A percentile compares a stretch with the other conserved stretches of the same genome.
Conservation (phyloP, 2,329 filamentous ascomycete genomes). For the Ophiostoma ulmi region DNA sequence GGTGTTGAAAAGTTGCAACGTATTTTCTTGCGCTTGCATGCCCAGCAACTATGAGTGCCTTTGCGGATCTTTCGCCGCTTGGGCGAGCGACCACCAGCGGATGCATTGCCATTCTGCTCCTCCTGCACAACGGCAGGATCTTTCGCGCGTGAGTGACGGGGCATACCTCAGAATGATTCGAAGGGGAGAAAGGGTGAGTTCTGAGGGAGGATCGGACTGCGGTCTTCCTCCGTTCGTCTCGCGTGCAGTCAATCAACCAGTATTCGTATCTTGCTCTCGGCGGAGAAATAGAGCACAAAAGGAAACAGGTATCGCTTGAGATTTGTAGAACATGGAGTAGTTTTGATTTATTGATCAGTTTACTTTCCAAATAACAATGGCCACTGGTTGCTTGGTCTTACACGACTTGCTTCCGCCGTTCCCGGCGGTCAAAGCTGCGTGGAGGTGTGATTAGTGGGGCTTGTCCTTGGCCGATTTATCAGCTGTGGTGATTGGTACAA, state of each 20-base stretch:
- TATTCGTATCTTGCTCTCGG: background rate
- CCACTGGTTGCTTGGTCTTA: background rate
- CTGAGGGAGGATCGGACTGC: background rate
- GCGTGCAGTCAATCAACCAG: background rate
- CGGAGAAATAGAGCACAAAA: background rate
- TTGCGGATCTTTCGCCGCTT: conserved; percentile 29
- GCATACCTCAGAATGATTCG: background rate
- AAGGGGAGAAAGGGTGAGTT: background rate
- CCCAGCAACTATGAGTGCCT: conserved; percentile 51
- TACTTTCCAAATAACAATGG: background rate
- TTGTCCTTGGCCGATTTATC: background rate
- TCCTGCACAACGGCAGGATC: background rate
- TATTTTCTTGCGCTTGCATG: conserved; percentile 52
- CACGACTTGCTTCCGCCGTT: background rate
- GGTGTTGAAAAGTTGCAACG: conserved; percentile 43
- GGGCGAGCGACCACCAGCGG: background rate
- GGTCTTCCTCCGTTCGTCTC: background rate
- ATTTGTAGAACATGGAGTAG: background rate
- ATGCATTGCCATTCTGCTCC: background rate
- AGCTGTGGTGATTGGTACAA: background rate
- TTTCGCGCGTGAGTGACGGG: background rate
- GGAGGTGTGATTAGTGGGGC: background rate
- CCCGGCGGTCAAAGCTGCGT: background rate
- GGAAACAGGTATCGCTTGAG: background rate
- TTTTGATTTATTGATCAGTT: background rate